Evolutionary conservation across 768 basidiomycete genomes (phyloP), one percentile per base, ranked within the genome.

Genomic region (Suillus decipiens): DNA sequence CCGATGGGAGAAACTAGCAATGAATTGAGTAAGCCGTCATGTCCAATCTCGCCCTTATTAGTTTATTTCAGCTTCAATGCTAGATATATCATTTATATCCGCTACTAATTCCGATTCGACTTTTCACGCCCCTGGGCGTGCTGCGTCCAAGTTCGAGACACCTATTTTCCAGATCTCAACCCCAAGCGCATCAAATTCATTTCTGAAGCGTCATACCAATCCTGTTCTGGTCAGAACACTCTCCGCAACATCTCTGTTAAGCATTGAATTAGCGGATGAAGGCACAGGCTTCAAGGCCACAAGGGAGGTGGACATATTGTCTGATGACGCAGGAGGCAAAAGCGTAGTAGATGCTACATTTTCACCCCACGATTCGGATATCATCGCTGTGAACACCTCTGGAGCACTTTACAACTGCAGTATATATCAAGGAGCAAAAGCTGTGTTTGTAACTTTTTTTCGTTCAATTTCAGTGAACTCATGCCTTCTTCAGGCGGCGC

Each of bases 101-200:
- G 76, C 71, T 1, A 45, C 75, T 83, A 14, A 60, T 66, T n/a
- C 72, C 39, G 64, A 66, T 4, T 69, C 53, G 57, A 47, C 68
- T 31, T 81, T 83, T 51, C 80, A 72, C 45, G 82, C 87, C 2
- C 72, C 71, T 47, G 77, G 77, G 2, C 74, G 66, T 5, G 77
- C 86, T 5, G 70, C 78, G 7, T 75, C 76, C 63, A 74, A 75
- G 2, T 91, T 90, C 64, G 74, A 82, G 22, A 90, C 90, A 2
- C 89, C 91, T 14, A 89, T 93, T 59, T 79, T 80, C 59, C 91
- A 93, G 66, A 77, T 92, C 54, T 72, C 75, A 6, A 69, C 80
- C n/a, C 76, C 80, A 3, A 66, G 69, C 50, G 22, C 36, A 42
- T 58, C 69, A 51, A 59, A 66, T 36, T 58, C 66, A 41, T 60